Conservation (phyloP, 1,284 basidiomycete species). For the Ganoderma multipileum region DNA sequence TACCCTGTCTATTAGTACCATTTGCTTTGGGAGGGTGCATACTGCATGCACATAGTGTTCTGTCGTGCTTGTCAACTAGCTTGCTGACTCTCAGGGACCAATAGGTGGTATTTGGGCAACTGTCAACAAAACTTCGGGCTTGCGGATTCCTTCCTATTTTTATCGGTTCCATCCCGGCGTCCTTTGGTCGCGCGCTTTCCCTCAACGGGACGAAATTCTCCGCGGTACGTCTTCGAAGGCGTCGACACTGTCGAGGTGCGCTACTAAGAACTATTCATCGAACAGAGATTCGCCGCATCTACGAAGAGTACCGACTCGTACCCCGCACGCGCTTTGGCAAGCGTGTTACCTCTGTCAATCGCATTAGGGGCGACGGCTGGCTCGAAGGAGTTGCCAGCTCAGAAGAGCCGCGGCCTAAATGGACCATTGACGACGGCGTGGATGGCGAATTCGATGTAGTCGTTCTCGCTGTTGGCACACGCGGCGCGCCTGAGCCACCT, state of each 20-base stretch:
- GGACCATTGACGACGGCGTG: constrained; percentile 51
- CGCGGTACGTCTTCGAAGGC: constrained; percentile 39
- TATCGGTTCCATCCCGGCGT: constrained; percentile 62
- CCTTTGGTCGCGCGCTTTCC: constrained; percentile 53
- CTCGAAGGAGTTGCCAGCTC: constrained; percentile 34
- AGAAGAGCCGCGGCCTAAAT: constrained; percentile 42
- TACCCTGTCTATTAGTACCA: too few relatives aligned
- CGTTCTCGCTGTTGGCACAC: constrained; percentile 12
- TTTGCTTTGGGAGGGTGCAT: too few relatives aligned
- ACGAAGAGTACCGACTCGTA: constrained; percentile 62
- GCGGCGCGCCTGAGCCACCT: constrained; percentile 45
- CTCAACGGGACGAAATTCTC: constrained; percentile 63
- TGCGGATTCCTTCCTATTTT: constrained; percentile 66
- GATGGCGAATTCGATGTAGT: constrained; percentile 21
- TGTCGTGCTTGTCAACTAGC: constrained; percentile 1
- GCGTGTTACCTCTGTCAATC: constrained; percentile 45
- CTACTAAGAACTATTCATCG: not conserved
- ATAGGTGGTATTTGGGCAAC: constrained; percentile 66
- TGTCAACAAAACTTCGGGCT: constrained; percentile 64
- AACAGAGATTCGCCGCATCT: constrained; percentile 58
- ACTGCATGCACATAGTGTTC: constrained; percentile 21
- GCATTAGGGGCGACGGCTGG: constrained; percentile 30
- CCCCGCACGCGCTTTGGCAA: constrained; percentile 56
- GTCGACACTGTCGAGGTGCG: not conserved
- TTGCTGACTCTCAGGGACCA: too few relatives aligned